phyloP scores from a whole-genome alignment of 305 asterid genomes.

The Euphrasia arctica region DNA sequence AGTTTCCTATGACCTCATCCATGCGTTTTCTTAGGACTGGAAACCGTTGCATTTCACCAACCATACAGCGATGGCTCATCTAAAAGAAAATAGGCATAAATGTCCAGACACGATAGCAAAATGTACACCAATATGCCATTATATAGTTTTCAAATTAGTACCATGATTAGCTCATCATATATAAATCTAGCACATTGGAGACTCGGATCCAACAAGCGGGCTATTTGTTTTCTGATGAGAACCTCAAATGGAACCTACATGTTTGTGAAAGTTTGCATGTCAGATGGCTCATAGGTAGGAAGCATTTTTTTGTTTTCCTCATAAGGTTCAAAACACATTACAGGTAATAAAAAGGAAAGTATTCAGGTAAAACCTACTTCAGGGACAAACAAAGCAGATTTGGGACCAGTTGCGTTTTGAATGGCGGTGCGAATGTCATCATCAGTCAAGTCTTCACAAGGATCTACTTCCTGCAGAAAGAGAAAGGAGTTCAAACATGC shows the following conservation, averaged over 20 bases:
- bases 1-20: slow-evolving; percentile 91
- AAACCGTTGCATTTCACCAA: slow-evolving; percentile 87
- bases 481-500: slow-evolving; percentile 9
- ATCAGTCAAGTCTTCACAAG: slow-evolving; percentile 92
- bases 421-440: slow-evolving; percentile 95
- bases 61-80: slow-evolving; percentile 98
- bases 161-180: slow-evolving; percentile 80
- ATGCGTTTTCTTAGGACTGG: slow-evolving; percentile 83
- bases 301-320: too few species aligned
- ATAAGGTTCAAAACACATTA: too few species aligned
- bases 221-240: slow-evolving; percentile 73
- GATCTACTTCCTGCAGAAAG: slow-evolving; percentile 80
- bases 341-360: not conserved
- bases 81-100: slow-evolving; percentile 28
- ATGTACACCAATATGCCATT: slow-evolving; percentile 11
- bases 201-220: slow-evolving; percentile 83
- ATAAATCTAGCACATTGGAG: slow-evolving; percentile 82
- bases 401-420: slow-evolving; percentile 92
- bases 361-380: slow-evolving; percentile 52
- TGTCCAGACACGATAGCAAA: slow-evolving; percentile 18
- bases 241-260: slow-evolving; percentile 84
- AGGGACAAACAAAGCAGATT: slow-evolving; percentile 88
- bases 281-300: not conserved
- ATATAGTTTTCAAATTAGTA: slow-evolving; percentile 22
- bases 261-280: slow-evolving; percentile 30